These are phyloP conservation scores for Rhizomucor pusillus DNA, from an alignment of 371 early-diverging fungal genomes.

Conservation along the genomic window DNA sequence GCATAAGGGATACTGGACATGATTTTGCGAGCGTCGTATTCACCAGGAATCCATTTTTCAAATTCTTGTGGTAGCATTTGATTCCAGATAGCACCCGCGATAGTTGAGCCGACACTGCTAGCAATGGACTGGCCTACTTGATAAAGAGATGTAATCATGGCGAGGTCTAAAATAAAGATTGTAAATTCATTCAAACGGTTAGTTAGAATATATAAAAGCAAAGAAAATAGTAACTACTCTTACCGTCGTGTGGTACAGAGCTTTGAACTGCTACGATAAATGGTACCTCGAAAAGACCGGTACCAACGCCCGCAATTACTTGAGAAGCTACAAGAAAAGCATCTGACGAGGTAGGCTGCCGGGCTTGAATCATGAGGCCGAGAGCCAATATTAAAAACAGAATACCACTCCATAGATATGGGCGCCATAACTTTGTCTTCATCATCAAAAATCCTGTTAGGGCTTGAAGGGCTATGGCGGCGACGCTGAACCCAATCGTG, in stretches of 20 bases:
- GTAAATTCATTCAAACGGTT: background rate
- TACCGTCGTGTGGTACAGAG: constrained; percentile 40
- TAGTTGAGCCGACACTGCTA: constrained; percentile 21
- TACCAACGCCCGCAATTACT: constrained; percentile 37
- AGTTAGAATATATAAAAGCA: background rate
- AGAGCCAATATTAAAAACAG: constrained; percentile 51
- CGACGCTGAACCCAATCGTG: constrained; percentile 37
- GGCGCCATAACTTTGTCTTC: constrained; percentile 40
- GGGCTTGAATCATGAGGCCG: constrained; percentile 47
- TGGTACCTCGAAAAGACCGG: constrained; percentile 37
- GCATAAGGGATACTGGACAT: constrained; percentile 28
- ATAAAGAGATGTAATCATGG: constrained; percentile 34
- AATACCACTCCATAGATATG: constrained; percentile 58
- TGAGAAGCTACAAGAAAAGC: constrained; percentile 39
- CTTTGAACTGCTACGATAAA: constrained; percentile 36
- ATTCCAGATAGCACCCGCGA: constrained; percentile 43
- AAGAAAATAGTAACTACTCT: background rate
- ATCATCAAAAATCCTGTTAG: constrained; percentile 35
- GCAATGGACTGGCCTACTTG: constrained; percentile 33
- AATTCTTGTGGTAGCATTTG: constrained; percentile 29
- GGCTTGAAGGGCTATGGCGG: constrained; percentile 26
- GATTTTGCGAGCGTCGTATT: constrained; percentile 20
- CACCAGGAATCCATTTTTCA: constrained; percentile 33
- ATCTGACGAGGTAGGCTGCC: constrained; percentile 30
- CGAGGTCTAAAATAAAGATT: constrained; percentile 30